phyloP scores from a whole-genome alignment of 2,329 filamentous ascomycete species.

The Aspergillus jensenii region DNA sequence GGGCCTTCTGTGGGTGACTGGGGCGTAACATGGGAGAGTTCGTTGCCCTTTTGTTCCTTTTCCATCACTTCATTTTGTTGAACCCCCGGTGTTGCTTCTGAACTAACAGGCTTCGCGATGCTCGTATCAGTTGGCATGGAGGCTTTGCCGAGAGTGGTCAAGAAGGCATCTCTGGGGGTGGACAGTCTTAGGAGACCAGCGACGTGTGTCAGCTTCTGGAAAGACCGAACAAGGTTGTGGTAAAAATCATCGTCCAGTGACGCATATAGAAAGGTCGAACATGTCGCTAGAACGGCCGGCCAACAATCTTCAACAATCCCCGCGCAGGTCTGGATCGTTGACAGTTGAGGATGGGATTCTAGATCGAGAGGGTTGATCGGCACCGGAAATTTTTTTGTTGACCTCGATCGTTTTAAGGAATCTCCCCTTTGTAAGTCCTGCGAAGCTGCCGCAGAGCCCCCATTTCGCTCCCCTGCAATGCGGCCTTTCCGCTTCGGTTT shows the following conservation, averaged over 20 bases:
- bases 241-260: slow-evolving; percentile 93
- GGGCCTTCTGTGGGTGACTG: slow-evolving; percentile 28
- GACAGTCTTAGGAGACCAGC: slow-evolving; percentile 80
- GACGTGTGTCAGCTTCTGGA: slow-evolving; percentile 94
- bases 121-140: slow-evolving; percentile 76
- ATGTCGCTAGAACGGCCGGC: slow-evolving; percentile 92
- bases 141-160: slow-evolving; percentile 90
- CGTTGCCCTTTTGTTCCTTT: slow-evolving; percentile 28
- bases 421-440: slow-evolving; percentile 34
- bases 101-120: slow-evolving; percentile 21
- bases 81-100: slow-evolving; percentile 17
- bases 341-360: slow-evolving; percentile 68
- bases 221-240: slow-evolving; percentile 83
- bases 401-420: slow-evolving; percentile 24
- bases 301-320: slow-evolving; percentile 87
- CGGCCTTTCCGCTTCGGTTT: slow-evolving; percentile 50
- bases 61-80: slow-evolving; percentile 29
- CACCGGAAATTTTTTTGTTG: slow-evolving; percentile 31
- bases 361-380: slow-evolving; percentile 81
- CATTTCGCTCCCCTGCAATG: slow-evolving; percentile 39
- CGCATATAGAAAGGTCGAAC: slow-evolving; percentile 91
- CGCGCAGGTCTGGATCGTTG: slow-evolving; percentile 74
- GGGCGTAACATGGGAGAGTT: slow-evolving; percentile 25
- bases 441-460: slow-evolving; percentile 27
- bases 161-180: slow-evolving; percentile 88